Conservation (phyloP, 2,329 filamentous ascomycete species). For the Colletotrichum incanum region DNA sequence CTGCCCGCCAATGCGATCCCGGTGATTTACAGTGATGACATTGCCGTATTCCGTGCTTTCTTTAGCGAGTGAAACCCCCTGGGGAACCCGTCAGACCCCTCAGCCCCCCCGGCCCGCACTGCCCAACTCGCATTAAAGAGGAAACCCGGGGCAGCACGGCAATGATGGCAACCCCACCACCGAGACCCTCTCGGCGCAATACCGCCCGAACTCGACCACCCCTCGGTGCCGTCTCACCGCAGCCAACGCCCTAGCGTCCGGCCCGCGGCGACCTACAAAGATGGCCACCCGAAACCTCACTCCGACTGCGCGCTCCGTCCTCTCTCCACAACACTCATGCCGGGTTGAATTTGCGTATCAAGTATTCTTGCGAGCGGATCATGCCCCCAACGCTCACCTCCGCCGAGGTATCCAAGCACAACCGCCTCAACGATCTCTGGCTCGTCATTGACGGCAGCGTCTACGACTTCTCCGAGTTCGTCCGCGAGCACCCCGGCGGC, state of each 20-base stretch:
- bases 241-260: slow-evolving; percentile 23
- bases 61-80: slow-evolving; percentile 29
- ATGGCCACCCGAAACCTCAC: neutral
- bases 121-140: slow-evolving; percentile 7
- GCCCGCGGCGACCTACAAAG: slow-evolving; percentile 20
- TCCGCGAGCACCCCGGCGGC: slow-evolving; percentile 58
- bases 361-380: neutral
- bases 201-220: slow-evolving; percentile 27
- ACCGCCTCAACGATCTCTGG: slow-evolving; percentile 69
- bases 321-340: neutral
- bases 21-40: slow-evolving; percentile 28
- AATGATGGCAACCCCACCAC: slow-evolving; percentile 14
- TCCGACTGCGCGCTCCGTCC: neutral
- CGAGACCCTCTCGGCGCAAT: slow-evolving; percentile 33
- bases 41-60: slow-evolving; percentile 21
- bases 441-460: slow-evolving; percentile 76
- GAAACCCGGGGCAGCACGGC: slow-evolving; percentile 19
- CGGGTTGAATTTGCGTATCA: neutral
- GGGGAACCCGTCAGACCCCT: slow-evolving; percentile 12
- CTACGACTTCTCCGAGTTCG: slow-evolving; percentile 78
- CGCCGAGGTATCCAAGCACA: slow-evolving; percentile 63
- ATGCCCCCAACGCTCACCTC: slow-evolving; percentile 52
- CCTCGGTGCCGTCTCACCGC: slow-evolving; percentile 25
- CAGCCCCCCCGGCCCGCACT: neutral
- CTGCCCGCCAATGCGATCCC: slow-evolving; percentile 11